phyloP scores from a whole-genome alignment of 345 rosid genomes.

The Durio zibethinus region DNA sequence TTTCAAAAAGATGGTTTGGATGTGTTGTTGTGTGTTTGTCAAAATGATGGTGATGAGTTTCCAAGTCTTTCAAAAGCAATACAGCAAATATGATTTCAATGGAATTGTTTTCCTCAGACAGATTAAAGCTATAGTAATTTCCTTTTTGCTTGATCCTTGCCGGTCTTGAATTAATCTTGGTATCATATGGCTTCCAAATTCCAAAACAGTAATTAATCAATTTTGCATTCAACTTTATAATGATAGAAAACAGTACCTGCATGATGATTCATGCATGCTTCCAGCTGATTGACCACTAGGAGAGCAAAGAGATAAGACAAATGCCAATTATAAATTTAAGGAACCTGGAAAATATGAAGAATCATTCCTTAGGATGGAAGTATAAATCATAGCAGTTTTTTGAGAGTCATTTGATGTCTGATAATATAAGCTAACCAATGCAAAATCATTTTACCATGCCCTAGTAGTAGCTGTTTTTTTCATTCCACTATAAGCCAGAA shows the following conservation, averaged over 20 bases:
- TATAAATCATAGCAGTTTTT: not conserved
- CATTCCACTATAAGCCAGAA: not conserved
- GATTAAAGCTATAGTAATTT: not conserved
- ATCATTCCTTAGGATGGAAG: too few relatives aligned
- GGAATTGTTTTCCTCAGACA: conserved; percentile 7
- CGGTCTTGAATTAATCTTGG: conserved; percentile 9
- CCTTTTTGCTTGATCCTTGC: not conserved
- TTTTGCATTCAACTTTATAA: not conserved
- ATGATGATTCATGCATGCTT: not conserved
- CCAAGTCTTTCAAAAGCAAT: conserved; percentile 9
- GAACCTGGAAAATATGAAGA: too few relatives aligned
- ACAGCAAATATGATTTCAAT: conserved; percentile 20
- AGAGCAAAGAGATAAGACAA: not conserved
- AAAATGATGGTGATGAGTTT: conserved; percentile 19
- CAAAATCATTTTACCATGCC: too few relatives aligned
- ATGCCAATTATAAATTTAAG: too few relatives aligned
- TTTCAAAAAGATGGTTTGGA: conserved; percentile 18
- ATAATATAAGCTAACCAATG: too few relatives aligned
- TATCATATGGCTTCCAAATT: not conserved
- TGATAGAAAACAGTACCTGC: not conserved
- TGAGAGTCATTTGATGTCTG: not conserved
- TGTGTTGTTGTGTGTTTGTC: conserved; percentile 12
- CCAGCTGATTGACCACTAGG: not conserved
- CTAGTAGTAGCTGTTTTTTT: not conserved
- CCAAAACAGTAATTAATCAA: not conserved